These are phyloP conservation scores for Hibiscus tridactylites DNA, from an alignment of 345 rosid genomes.

Conservation along the genomic window DNA sequence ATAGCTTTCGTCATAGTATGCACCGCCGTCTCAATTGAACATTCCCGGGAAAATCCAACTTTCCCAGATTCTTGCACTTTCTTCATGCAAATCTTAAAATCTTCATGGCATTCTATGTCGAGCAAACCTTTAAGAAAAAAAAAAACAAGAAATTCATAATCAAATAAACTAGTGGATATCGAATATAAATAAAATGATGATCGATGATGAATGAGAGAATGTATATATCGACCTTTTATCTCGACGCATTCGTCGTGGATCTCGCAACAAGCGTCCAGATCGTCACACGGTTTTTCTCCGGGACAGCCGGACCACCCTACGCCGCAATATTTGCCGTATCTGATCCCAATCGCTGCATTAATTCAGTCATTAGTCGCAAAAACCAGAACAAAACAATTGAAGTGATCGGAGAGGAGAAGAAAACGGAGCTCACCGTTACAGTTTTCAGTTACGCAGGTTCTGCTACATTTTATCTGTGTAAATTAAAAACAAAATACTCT, in stretches of 20 bases:
- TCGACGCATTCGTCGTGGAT: conserved; percentile 75
- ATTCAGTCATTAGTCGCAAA: no score
- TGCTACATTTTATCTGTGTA: conserved; percentile 55
- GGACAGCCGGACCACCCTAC: conserved; percentile 81
- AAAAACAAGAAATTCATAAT: not conserved
- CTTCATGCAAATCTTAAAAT: not conserved
- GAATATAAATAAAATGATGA: no score
- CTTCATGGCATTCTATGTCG: not conserved
- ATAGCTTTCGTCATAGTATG: no score
- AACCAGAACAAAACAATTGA: no score
- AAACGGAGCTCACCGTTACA: conserved; percentile 45
- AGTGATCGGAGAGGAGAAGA: not conserved
- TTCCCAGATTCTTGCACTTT: not conserved
- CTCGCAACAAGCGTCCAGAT: conserved; percentile 83
- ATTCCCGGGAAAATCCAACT: no score
- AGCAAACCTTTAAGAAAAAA: not conserved
- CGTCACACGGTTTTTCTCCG: conserved; percentile 88
- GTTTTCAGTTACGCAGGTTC: conserved; percentile 48
- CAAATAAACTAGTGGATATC: not conserved
- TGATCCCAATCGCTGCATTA: conserved; percentile 47
- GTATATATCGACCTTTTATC: conserved; percentile 38
- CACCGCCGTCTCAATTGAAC: no score
- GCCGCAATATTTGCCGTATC: conserved; percentile 89
- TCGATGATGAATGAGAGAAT: no score
- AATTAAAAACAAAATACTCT: not conserved